These are phyloP conservation scores for Ceratocystis cubensis DNA, from an alignment of 2,329 filamentous ascomycete genomes.

Conservation along the genomic window DNA sequence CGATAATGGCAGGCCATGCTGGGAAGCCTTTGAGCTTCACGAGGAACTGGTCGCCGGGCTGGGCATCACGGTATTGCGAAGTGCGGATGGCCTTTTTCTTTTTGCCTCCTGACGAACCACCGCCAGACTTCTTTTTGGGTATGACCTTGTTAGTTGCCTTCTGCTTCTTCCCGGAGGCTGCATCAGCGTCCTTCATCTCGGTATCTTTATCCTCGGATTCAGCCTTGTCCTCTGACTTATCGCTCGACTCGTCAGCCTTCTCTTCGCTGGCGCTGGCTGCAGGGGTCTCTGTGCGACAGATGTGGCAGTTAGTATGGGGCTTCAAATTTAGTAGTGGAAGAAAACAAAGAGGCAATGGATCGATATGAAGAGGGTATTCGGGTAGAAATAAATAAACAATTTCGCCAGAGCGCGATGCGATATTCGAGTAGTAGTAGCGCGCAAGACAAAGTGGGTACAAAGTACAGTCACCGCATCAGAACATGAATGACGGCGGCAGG, in stretches of 20 bases:
- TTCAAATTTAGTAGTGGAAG: background rate
- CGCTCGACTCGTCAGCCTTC: slow-evolving; percentile 10
- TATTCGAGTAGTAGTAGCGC: background rate
- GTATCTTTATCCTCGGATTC: slow-evolving; percentile 18
- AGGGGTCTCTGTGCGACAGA: slow-evolving; percentile 23
- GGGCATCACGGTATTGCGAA: slow-evolving; percentile 60
- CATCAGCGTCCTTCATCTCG: slow-evolving; percentile 25
- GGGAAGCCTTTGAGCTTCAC: slow-evolving; percentile 91
- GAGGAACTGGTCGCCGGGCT: slow-evolving; percentile 85
- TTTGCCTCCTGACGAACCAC: slow-evolving; percentile 56
- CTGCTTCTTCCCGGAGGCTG: slow-evolving; percentile 31
- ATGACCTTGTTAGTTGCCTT: slow-evolving; percentile 30
- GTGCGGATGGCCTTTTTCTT: slow-evolving; percentile 76
- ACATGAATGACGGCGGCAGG: background rate
- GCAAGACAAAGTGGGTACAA: background rate
- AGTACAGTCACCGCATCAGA: background rate
- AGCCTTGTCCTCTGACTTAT: slow-evolving; percentile 20
- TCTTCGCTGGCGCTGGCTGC: slow-evolving; percentile 11
- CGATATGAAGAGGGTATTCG: background rate
- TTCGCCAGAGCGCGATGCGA: background rate
- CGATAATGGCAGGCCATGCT: slow-evolving; percentile 87
- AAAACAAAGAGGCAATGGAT: background rate
- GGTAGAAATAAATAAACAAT: background rate
- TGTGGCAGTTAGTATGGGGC: background rate
- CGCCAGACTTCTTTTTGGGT: slow-evolving; percentile 58